A percentile compares a stretch with the other conserved stretches of the same genome.
Evolutionary conservation across 2,329 filamentous ascomycete species (phyloP).

Genomic region (Aspergillus alliaceus): DNA sequence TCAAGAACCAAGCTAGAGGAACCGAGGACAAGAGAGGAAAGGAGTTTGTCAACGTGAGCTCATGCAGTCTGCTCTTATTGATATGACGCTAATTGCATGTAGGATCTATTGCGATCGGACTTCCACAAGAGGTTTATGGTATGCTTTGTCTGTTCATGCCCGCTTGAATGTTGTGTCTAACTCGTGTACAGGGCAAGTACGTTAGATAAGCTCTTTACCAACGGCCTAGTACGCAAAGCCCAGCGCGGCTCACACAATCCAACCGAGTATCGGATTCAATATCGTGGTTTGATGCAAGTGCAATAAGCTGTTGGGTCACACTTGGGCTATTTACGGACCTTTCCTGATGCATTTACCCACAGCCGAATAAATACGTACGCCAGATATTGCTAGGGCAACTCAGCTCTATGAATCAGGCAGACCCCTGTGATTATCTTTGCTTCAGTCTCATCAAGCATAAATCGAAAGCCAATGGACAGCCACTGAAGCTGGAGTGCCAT

Average conservation of each 20-base stretch:
- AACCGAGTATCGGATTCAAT: not conserved
- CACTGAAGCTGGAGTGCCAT: not conserved
- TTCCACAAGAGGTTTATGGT: conserved; percentile 98
- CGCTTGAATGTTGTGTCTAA: not conserved
- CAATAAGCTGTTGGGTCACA: not conserved
- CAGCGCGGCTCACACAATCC: not conserved
- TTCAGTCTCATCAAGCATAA: not conserved
- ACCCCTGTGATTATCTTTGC: not conserved
- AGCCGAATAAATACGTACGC: not conserved
- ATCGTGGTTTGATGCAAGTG: not conserved
- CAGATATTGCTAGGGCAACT: not conserved
- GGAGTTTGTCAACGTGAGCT: conserved; percentile 89
- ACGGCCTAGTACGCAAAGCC: not conserved
- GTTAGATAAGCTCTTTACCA: conserved; percentile 38
- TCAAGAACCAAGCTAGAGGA: conserved; percentile 96
- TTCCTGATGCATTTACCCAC: not conserved
- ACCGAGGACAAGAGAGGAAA: conserved; percentile 91
- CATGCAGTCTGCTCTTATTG: conserved; percentile 11
- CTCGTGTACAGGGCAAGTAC: conserved; percentile 45
- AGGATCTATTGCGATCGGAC: conserved; percentile 88
- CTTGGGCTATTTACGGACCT: not conserved
- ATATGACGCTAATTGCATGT: conserved; percentile 12
- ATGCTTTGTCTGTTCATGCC: conserved; percentile 14
- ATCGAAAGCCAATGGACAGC: too few relatives aligned
- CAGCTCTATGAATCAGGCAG: not conserved